Conservation (phyloP, 495 filamentous ascomycete genomes). For the Physcia stellaris region DNA sequence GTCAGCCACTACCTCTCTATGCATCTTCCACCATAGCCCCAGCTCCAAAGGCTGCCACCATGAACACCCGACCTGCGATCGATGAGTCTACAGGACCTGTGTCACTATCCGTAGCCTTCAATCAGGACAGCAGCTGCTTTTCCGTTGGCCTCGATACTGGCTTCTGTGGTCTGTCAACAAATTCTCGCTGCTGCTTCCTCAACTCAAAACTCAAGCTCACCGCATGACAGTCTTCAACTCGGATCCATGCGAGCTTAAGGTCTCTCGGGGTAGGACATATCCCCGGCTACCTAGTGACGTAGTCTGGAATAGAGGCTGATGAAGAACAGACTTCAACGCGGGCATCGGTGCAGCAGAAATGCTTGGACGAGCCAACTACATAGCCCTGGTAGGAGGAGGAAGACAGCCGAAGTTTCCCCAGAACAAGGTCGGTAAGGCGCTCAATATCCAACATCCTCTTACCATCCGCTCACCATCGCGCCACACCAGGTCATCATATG, state of each 20-base stretch:
- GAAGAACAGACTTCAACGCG: constrained; percentile 69
- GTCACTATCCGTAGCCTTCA: constrained; percentile 77
- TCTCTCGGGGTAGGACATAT: constrained; percentile 47
- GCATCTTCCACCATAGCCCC: constrained; percentile 6
- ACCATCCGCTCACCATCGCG: background rate
- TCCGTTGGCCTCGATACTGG: constrained; percentile 77
- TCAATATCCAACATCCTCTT: background rate
- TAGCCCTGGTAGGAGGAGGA: constrained; percentile 84
- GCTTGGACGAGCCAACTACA: constrained; percentile 76
- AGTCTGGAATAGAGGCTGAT: too few species aligned
- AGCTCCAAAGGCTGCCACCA: constrained; percentile 27
- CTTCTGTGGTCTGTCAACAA: constrained; percentile 55
- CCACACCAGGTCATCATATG: constrained; percentile 61
- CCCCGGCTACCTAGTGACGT: too few species aligned
- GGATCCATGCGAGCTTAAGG: constrained; percentile 61
- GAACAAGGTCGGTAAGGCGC: constrained; percentile 53
- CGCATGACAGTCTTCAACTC: constrained; percentile 61
- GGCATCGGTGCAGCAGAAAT: constrained; percentile 76
- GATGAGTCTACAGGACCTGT: constrained; percentile 59
- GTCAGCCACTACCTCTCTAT: too few species aligned
- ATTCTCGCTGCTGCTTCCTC: too few species aligned
- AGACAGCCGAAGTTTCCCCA: constrained; percentile 71
- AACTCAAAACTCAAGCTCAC: too few species aligned
- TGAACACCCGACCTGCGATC: constrained; percentile 86
- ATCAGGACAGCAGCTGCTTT: constrained; percentile 76